Base-by-base conservation (phyloP, 2,329 filamentous ascomycete genomes). In the Cladosporium sphaerospermum region DNA sequence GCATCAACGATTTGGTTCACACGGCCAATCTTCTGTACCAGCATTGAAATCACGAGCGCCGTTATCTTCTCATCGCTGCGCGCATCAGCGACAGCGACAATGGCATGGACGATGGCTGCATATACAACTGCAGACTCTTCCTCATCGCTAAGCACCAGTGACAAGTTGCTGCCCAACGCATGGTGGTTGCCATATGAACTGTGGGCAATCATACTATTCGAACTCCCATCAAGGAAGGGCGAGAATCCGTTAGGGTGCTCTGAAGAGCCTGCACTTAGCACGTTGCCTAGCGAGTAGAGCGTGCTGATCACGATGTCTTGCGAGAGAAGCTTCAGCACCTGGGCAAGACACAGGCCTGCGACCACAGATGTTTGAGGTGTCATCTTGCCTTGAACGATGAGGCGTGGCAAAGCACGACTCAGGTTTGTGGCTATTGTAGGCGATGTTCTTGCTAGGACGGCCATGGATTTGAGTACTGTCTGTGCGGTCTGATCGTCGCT, bases 221-320 rank as follows among this genome's bases (percentile, higher is more conserved):
- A 34, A 69, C 4, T 61, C 62, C 78, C 78, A 59, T 85, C 82
- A 28, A 72, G 56, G 8, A 69, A 65, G 4, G 71, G 65, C 32
- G 75, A 74, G 51, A 57, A 67, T 52, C 78, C 73, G 42, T 71
- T 75, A 40, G 75, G 72, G 57, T 76, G 76, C 31, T 82, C 79
- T 33, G 71, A 73, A 6, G 78, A 77, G 44, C 81, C 83, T 4
- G 89, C 85, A 61, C 90, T 96, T 11, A 99, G 77, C 3, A 96
- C 86, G 66, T 99, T 99, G 16, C 93, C 93, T n/a, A 99, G 78
- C 0, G 90, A 93, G 71, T 99, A 99, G 9, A 99, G 76, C 1
- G 91, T 97, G 4, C 91, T 95, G 60, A 99, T 97, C 34, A 96
- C 81, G 34, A 90, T 86, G 73, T 99, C 93, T 62, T 95, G 88